phyloP scores from a whole-genome alignment of 257 asterid genomes.

The Thymus mandschuricus region DNA sequence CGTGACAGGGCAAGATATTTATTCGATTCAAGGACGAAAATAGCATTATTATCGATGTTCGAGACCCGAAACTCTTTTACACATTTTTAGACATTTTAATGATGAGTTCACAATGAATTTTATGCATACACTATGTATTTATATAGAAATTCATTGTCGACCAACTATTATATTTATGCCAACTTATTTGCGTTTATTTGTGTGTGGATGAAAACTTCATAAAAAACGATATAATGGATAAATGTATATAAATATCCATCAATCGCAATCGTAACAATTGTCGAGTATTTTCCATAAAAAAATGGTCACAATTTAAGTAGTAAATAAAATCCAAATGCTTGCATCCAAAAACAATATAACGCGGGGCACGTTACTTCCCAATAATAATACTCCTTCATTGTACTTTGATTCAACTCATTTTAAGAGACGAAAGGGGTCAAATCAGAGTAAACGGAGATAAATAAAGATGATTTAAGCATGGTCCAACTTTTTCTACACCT shows the following conservation, averaged over 20 bases:
- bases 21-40: too few species aligned
- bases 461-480: neutral
- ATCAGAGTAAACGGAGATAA: too few species aligned
- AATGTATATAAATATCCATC: neutral
- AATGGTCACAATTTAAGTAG: neutral
- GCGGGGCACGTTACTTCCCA: neutral
- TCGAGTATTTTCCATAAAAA: neutral
- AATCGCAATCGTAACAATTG: neutral
- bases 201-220: neutral
- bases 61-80: neutral
- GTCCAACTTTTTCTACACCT: neutral
- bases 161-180: neutral
- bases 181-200: neutral
- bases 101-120: too few species aligned
- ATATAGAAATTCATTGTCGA: too few species aligned
- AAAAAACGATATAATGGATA: neutral
- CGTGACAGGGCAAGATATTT: too few species aligned
- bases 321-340: neutral
- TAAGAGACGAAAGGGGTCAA: too few species aligned
- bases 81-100: neutral
- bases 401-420: too few species aligned
- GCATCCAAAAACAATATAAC: neutral
- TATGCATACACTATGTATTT: too few species aligned
- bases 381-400: neutral
- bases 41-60: neutral